Evolutionary conservation across 371 early-diverging fungal species (phyloP), one percentile per base, ranked within the genome.

Genomic region (Mucor ambiguus): DNA sequence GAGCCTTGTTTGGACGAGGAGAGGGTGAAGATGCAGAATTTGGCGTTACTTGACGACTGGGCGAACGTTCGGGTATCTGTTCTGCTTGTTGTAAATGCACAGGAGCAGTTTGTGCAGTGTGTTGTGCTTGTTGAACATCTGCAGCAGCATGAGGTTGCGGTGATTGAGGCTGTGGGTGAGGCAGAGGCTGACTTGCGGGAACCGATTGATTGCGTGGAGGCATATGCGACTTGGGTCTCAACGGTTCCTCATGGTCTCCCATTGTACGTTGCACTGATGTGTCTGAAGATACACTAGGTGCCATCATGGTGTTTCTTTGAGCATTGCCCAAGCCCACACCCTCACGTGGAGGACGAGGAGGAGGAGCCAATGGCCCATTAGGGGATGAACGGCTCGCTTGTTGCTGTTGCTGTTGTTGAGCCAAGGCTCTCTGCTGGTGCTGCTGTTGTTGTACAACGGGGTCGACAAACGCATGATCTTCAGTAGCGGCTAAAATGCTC

Each of bases 321-420:
- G 63, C 20, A 24, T 63, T 70, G 26, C 43, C 65, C 11, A 82
- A 65, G n/a, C 77, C 74, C 8, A 83, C 83, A 24, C 83, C 83
- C 60, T 83, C 83, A n/a, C 81, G 77, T 6, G 83, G 77, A 22
- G 83, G 83, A 58, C 81, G 60, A 8, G 83, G 83, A 20, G 83
- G 83, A 16, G 83, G 79, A 11, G 74, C 48, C 0, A 71, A 62
- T 12, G 46, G 32, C 1, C 26, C 33, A 32, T 18, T 43, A 22
- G 58, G 66, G 20, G 66, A 61, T 4, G 66, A 29, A 55, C 67
- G 41, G 12, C 54, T 41, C 32, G 44, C 41, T 60, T 52, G 64
- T 20, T 30, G 61, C 12, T 44, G 18, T n/a, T 43, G 43, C 3
- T 44, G 44, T 5, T 60, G 44, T 46, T 60, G 44, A 4, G 44